Percentiles rank a stretch among this genome's conserved stretches.
phyloP scores from a whole-genome alignment of 2,329 filamentous ascomycete genomes.

The Ophioceras dolichostomum region DNA sequence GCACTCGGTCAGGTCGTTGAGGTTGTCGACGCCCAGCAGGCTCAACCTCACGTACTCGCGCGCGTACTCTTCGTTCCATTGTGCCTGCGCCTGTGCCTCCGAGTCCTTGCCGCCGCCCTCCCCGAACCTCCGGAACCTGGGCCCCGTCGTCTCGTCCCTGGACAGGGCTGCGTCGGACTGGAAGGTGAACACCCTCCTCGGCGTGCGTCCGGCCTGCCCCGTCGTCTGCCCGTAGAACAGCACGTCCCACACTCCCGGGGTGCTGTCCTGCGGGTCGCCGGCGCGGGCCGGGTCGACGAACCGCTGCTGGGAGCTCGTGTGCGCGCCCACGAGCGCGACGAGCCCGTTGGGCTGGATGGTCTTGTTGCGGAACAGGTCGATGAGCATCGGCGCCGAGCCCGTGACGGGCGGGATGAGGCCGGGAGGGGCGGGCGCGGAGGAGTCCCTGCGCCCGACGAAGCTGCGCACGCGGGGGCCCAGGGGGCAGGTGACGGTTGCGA shows the following conservation, averaged over 20 bases:
- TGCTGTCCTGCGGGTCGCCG: slow-evolving; percentile 30
- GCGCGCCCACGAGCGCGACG: slow-evolving; percentile 41
- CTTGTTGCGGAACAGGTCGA: slow-evolving; percentile 34
- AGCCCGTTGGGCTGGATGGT: slow-evolving; percentile 36
- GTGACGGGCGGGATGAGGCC: slow-evolving; percentile 31
- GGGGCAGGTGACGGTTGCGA: slow-evolving; percentile 36
- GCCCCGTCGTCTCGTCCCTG: slow-evolving; percentile 23
- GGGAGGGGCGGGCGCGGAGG: slow-evolving; percentile 21
- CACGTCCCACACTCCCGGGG: slow-evolving; percentile 36
- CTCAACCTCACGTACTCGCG: slow-evolving; percentile 40
- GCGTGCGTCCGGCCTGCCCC: slow-evolving; percentile 13
- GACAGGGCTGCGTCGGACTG: slow-evolving; percentile 27
- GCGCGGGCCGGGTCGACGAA: slow-evolving; percentile 26
- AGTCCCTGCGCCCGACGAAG: slow-evolving; percentile 36
- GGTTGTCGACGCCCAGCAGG: slow-evolving; percentile 42
- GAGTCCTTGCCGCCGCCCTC: slow-evolving; percentile 9
- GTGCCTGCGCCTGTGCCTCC: slow-evolving; percentile 17
- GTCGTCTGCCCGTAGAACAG: slow-evolving; percentile 32
- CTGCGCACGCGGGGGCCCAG: slow-evolving; percentile 35
- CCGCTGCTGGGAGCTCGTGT: slow-evolving; percentile 34
- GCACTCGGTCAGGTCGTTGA: slow-evolving; percentile 43
- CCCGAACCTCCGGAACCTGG: slow-evolving; percentile 25
- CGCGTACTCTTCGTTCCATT: slow-evolving; percentile 35
- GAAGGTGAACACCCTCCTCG: slow-evolving; percentile 23
- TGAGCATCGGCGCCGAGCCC: slow-evolving; percentile 25